Percentiles rank a stretch among this genome's conserved stretches.
These are phyloP conservation scores for Cyclostephanos invisitatus DNA, from an alignment of 108 stramenopile species.

Conservation along the genomic window DNA sequence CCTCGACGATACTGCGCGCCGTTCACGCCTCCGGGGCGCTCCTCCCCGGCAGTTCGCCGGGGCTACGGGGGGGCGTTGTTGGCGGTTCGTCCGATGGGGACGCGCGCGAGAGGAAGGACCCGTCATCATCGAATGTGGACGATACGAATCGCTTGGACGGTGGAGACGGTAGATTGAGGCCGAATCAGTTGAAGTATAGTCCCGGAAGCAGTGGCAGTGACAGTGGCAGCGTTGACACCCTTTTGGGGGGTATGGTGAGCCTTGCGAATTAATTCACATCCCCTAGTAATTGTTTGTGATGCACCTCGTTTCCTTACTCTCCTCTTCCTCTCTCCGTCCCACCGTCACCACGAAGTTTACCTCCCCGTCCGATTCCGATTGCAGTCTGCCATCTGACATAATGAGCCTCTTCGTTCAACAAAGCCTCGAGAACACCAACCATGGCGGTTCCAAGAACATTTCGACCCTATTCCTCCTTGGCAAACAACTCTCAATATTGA, in stretches of 20 bases:
- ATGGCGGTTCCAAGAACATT: background rate
- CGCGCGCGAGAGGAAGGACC: background rate
- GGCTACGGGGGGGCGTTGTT: no score
- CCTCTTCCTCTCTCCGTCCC: background rate
- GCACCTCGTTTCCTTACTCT: background rate
- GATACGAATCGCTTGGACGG: background rate
- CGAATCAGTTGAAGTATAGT: slow-evolving; percentile 45
- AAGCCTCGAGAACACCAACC: slow-evolving; percentile 29
- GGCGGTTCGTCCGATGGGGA: background rate
- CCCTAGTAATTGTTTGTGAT: background rate
- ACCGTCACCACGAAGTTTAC: background rate
- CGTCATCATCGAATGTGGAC: background rate
- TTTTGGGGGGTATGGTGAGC: slow-evolving; percentile 4
- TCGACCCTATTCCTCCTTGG: slow-evolving; percentile 2
- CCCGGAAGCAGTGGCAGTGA: slow-evolving; percentile 25
- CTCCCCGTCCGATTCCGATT: slow-evolving; percentile 24
- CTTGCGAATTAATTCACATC: background rate
- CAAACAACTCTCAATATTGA: slow-evolving; percentile 34
- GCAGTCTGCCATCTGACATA: slow-evolving; percentile 36
- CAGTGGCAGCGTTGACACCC: slow-evolving; percentile 6
- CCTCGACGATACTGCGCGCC: slow-evolving; percentile 41
- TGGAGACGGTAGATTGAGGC: slow-evolving; percentile 12
- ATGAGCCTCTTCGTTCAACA: slow-evolving; percentile 37
- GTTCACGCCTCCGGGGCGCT: slow-evolving; percentile 47
- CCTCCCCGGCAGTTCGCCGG: background rate